A percentile compares a stretch with the other conserved stretches of the same genome.
phyloP scores from a whole-genome alignment of 257 asterid species.

The Prunella vulgaris region DNA sequence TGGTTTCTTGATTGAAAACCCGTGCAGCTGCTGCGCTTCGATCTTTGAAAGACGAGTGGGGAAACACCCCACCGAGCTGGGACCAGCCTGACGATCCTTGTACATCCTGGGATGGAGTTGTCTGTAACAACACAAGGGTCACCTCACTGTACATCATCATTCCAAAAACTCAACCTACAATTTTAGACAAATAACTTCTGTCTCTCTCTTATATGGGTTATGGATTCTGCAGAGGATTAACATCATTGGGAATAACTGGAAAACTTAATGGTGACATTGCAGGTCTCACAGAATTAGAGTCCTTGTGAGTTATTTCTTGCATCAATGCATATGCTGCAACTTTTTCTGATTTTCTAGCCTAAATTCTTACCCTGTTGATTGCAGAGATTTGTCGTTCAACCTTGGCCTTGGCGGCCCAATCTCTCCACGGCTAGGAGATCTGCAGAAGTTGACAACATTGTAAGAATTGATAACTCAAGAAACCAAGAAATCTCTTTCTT shows the following conservation, averaged over 20 bases:
- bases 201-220: neutral
- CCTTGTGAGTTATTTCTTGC: constrained; percentile 54
- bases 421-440: constrained; percentile 80
- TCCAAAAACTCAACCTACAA: neutral
- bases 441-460: constrained; percentile 64
- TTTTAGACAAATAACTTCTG: neutral
- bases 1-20: neutral
- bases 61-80: constrained; percentile 79
- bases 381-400: constrained; percentile 89
- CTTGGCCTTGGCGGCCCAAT: constrained; percentile 70
- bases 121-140: constrained; percentile 70
- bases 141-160: constrained; percentile 44
- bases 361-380: neutral
- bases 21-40: constrained; percentile 66
- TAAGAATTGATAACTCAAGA: constrained; percentile 25
- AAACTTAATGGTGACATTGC: constrained; percentile 80
- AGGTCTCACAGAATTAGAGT: constrained; percentile 58
- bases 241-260: constrained; percentile 78
- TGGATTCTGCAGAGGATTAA: constrained; percentile 54
- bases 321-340: neutral
- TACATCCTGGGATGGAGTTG: constrained; percentile 70
- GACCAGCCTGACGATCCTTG: constrained; percentile 72
- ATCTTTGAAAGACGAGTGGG: constrained; percentile 77
- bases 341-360: neutral
- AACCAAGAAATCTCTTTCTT: neutral